Evolutionary conservation across 176 grass and related monocot species (phyloP).

Genomic region (Hyparrhenia diplandra): DNA sequence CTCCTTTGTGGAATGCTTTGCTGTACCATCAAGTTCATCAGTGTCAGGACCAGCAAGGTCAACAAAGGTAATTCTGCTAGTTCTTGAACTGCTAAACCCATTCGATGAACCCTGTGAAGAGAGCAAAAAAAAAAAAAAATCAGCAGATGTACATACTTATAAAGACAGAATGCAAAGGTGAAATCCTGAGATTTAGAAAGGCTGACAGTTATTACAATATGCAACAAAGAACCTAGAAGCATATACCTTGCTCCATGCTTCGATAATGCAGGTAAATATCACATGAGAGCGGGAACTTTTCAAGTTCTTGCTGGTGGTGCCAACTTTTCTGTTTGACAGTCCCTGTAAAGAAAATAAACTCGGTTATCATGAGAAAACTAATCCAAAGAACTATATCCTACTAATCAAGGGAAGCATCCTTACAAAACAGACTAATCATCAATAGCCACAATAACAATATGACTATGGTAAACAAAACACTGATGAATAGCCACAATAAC

Average conservation of each 20-base stretch:
- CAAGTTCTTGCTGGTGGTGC: constrained; percentile 76
- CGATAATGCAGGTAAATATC: constrained; percentile 80
- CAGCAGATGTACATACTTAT: neutral
- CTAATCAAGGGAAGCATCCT: neutral
- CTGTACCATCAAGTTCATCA: constrained; percentile 54
- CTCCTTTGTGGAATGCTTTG: constrained; percentile 66
- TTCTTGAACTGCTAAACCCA: constrained; percentile 82
- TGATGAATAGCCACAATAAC: no score
- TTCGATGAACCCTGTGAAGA: constrained; percentile 62
- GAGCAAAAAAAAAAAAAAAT: constrained; percentile 11
- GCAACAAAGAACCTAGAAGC: neutral
- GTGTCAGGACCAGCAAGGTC: constrained; percentile 91
- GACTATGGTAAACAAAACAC: no score
- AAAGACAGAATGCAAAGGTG: no score
- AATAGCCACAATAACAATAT: neutral
- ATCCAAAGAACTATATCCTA: neutral
- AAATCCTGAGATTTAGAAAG: no score
- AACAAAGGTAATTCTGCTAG: constrained; percentile 78
- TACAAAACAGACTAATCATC: neutral
- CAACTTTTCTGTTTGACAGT: constrained; percentile 93
- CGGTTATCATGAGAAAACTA: neutral
- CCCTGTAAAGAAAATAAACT: constrained; percentile 50
- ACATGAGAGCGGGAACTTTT: constrained; percentile 97
- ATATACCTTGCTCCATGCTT: constrained; percentile 96
- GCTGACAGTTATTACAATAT: neutral